Conservation (phyloP, 2,329 filamentous ascomycete species). For the Didymosphaeria variabile region DNA sequence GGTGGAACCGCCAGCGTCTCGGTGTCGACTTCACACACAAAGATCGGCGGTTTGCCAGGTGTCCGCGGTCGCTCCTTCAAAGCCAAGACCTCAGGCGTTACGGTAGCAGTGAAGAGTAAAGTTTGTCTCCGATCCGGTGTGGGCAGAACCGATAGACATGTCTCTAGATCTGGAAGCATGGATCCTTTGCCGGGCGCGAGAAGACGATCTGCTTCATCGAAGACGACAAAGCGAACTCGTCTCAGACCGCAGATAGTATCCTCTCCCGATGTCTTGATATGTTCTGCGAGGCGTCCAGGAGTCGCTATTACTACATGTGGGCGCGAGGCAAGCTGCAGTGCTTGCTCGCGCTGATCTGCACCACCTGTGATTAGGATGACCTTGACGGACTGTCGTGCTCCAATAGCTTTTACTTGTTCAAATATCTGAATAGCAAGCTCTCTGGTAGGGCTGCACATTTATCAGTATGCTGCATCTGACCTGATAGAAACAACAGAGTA, state of each 20-base stretch:
- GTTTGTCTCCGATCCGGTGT: slow-evolving; percentile 84
- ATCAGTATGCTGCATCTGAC: slow-evolving; percentile 19
- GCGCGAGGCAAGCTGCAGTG: slow-evolving; percentile 79
- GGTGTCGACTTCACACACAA: slow-evolving; percentile 88
- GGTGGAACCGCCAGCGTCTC: slow-evolving; percentile 76
- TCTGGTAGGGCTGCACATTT: slow-evolving; percentile 52
- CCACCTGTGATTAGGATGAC: slow-evolving; percentile 90
- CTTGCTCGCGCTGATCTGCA: slow-evolving; percentile 90
- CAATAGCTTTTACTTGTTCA: slow-evolving; percentile 95
- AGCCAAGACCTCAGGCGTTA: slow-evolving; percentile 89
- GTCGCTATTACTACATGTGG: slow-evolving; percentile 96
- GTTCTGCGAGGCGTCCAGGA: slow-evolving; percentile 87
- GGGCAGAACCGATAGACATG: slow-evolving; percentile 83
- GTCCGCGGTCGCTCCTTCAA: slow-evolving; percentile 81
- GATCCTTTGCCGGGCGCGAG: slow-evolving; percentile 78
- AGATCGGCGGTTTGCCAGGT: slow-evolving; percentile 77
- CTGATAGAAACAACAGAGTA: slow-evolving; percentile 47
- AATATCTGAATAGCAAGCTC: slow-evolving; percentile 96
- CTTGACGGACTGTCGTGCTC: slow-evolving; percentile 86
- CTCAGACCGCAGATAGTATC: slow-evolving; percentile 86
- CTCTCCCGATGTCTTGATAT: slow-evolving; percentile 88
- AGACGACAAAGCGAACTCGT: slow-evolving; percentile 83
- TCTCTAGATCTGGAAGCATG: slow-evolving; percentile 94
- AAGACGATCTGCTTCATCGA: slow-evolving; percentile 94
- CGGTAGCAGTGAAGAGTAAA: slow-evolving; percentile 92